Conservation (phyloP, 2,329 filamentous ascomycete species). For the Fusarium sp. region DNA sequence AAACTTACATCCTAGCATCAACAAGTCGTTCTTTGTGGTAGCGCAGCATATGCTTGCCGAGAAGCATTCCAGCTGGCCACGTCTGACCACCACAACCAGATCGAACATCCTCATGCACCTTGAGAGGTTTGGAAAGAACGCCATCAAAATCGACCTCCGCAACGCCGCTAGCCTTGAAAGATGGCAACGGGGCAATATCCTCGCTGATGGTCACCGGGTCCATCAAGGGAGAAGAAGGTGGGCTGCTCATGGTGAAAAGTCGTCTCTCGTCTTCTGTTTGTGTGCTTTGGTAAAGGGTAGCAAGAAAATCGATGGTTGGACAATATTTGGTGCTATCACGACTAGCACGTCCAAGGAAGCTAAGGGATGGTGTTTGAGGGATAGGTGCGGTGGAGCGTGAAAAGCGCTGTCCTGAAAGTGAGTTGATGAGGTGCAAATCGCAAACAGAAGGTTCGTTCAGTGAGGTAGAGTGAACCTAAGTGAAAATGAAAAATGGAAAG, state of each 20-base stretch:
- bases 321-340: constrained; percentile 15
- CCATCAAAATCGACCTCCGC: constrained; percentile 75
- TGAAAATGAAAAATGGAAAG: background rate
- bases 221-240: constrained; percentile 63
- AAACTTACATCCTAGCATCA: constrained; percentile 75
- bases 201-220: constrained; percentile 64
- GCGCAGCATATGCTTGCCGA: constrained; percentile 86
- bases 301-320: constrained; percentile 2
- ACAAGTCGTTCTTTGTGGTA: constrained; percentile 73
- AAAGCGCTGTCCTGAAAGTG: constrained; percentile 7
- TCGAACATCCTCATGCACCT: constrained; percentile 85
- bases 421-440: background rate
- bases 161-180: constrained; percentile 66
- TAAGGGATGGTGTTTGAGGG: constrained; percentile 12
- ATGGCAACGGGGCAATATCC: constrained; percentile 69
- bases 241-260: constrained; percentile 43
- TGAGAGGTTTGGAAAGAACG: constrained; percentile 75
- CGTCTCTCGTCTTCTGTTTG: constrained; percentile 1
- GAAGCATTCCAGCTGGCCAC: constrained; percentile 92
- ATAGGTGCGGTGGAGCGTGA: constrained; percentile 13
- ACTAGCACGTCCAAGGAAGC: constrained; percentile 4
- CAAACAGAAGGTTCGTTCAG: background rate
- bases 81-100: constrained; percentile 92
- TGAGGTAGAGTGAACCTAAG: background rate
- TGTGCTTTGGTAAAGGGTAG: background rate